These are phyloP conservation scores for Sporothrix schenckii DNA, from an alignment of 2,329 filamentous ascomycete genomes.

Conservation along the genomic window DNA sequence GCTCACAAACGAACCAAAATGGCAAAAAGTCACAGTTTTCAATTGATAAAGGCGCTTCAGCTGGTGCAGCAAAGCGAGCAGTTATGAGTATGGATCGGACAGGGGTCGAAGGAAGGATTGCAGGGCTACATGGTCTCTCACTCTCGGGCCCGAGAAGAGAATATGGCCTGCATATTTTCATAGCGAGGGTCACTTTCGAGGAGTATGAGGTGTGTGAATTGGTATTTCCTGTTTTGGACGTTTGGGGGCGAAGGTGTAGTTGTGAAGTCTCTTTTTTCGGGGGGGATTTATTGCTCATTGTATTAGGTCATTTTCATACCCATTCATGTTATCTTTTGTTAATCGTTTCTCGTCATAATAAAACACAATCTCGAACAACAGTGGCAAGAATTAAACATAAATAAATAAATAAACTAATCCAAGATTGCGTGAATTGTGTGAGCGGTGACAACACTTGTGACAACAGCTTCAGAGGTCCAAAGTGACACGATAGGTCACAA, in stretches of 20 bases:
- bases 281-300: neutral
- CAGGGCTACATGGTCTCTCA: neutral
- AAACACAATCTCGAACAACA: neutral
- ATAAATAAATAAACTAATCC: neutral
- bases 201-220: neutral
- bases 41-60: slow-evolving; percentile 19
- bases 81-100: neutral
- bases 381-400: neutral
- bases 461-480: neutral
- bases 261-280: neutral
- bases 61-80: neutral
- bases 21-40: neutral
- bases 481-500: neutral
- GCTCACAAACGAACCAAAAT: neutral
- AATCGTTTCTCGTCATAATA: neutral
- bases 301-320: neutral
- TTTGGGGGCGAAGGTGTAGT: neutral
- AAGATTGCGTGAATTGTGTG: neutral
- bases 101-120: neutral
- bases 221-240: neutral
- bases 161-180: neutral
- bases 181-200: neutral
- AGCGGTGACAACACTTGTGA: neutral
- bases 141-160: neutral
- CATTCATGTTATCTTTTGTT: neutral